These are phyloP conservation scores for Lathyrus tuberosus DNA, from an alignment of 306 rosid species.

Conservation along the genomic window DNA sequence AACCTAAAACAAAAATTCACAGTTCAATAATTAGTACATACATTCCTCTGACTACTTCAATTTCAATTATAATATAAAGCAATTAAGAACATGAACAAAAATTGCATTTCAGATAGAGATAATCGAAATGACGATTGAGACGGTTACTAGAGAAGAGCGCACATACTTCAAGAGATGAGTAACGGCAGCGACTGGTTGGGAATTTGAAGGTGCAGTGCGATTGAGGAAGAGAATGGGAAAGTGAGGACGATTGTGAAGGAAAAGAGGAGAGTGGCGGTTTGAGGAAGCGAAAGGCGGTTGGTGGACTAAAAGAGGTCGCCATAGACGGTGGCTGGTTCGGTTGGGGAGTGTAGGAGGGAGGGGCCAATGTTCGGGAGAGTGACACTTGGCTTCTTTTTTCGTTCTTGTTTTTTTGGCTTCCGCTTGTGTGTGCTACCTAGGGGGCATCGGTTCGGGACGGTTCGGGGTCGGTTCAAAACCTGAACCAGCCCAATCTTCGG, in stretches of 20 bases:
- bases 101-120: not conserved
- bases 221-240: not conserved
- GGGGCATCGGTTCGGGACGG: too few species aligned
- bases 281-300: not conserved
- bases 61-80: constrained; percentile 12
- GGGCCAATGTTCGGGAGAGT: not conserved
- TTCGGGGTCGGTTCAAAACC: too few species aligned
- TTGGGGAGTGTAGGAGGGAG: not conserved
- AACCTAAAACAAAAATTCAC: constrained; percentile 50
- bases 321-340: not conserved
- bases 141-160: not conserved
- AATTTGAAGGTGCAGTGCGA: not conserved
- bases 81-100: not conserved
- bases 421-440: too few species aligned
- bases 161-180: constrained; percentile 9
- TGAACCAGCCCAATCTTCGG: too few species aligned
- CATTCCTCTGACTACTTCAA: not conserved
- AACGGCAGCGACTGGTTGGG: not conserved
- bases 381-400: not conserved
- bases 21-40: constrained; percentile 3
- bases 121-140: not conserved
- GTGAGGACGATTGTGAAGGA: not conserved
- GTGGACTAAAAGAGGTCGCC: not conserved
- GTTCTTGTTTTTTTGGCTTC: too few species aligned
- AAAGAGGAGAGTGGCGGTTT: not conserved